Percentiles rank a stretch among this genome's conserved stretches.
phyloP scores from a whole-genome alignment of 805 yeast species.

The Myxozyma mucilagina region DNA sequence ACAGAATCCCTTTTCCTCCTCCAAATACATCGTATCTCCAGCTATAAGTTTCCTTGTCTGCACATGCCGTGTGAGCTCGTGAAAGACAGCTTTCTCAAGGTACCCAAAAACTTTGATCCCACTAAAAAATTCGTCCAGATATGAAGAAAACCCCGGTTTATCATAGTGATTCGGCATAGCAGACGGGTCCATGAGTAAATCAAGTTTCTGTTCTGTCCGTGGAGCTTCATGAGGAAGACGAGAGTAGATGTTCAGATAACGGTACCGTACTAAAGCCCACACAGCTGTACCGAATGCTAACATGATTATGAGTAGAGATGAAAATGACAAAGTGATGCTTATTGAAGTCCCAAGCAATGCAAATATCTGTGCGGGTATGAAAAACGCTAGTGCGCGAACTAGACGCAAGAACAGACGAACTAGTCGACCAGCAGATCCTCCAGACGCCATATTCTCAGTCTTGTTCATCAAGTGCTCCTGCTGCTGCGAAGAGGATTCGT shows the following conservation, averaged over 20 bases:
- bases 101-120: constrained; percentile 95
- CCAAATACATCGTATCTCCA: constrained; percentile 73
- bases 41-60: constrained; percentile 78
- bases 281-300: constrained; percentile 41
- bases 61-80: constrained; percentile 88
- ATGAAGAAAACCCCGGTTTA: constrained; percentile 57
- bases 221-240: constrained; percentile 51
- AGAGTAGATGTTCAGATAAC: constrained; percentile 64
- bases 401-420: constrained; percentile 5
- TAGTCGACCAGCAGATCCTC: constrained; percentile 12
- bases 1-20: constrained; percentile 78
- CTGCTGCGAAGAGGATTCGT: too few relatives aligned
- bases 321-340: constrained; percentile 30
- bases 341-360: constrained; percentile 23
- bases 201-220: constrained; percentile 48
- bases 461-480: too few relatives aligned
- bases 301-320: constrained; percentile 32
- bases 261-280: constrained; percentile 59
- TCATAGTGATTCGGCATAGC: constrained; percentile 37
- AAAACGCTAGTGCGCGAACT: constrained; percentile 4
- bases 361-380: constrained; percentile 15
- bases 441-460: neutral
- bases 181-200: constrained; percentile 47
- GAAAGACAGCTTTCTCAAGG: constrained; percentile 84
- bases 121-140: constrained; percentile 82